Conservation (phyloP, 2,329 filamentous ascomycete genomes). For the Diaporthe ampelina region DNA sequence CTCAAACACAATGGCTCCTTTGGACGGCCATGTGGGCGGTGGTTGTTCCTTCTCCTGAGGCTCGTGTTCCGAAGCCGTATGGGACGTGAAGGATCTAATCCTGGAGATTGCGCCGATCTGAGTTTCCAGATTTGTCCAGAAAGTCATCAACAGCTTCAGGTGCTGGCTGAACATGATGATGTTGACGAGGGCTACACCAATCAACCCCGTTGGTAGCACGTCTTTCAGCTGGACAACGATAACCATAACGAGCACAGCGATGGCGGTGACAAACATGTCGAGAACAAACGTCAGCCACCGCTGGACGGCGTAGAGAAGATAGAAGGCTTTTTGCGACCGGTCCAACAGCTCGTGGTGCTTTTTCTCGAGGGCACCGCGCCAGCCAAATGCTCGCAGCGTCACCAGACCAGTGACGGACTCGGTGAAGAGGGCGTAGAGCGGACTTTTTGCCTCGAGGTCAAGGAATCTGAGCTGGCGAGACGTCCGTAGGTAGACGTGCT, state of each 20-base stretch:
- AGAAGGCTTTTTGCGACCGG: slow-evolving; percentile 68
- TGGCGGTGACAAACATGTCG: slow-evolving; percentile 60
- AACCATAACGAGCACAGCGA: slow-evolving; percentile 53
- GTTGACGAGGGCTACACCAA: slow-evolving; percentile 35
- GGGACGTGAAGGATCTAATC: slow-evolving; percentile 53
- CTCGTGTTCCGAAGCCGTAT: slow-evolving; percentile 1
- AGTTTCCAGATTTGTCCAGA: slow-evolving; percentile 71
- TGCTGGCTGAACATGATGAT: slow-evolving; percentile 47
- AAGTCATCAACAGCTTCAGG: slow-evolving; percentile 59
- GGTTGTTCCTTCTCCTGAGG: slow-evolving; percentile 16
- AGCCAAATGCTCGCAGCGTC: slow-evolving; percentile 68
- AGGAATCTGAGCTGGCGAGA: slow-evolving; percentile 65
- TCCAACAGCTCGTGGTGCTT: slow-evolving; percentile 65
- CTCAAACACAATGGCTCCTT: slow-evolving; percentile 51
- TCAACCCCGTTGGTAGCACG: slow-evolving; percentile 2
- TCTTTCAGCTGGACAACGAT: slow-evolving; percentile 58
- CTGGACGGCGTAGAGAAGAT: slow-evolving; percentile 69
- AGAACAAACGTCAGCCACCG: slow-evolving; percentile 68
- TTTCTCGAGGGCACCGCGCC: slow-evolving; percentile 59
- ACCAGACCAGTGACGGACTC: slow-evolving; percentile 62
- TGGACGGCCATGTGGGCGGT: slow-evolving; percentile 51
- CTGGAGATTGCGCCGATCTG: slow-evolving; percentile 69
- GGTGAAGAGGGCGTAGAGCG: slow-evolving; percentile 63
- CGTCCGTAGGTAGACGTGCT: slow-evolving; percentile 65
- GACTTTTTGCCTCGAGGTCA: slow-evolving; percentile 66